Evolutionary conservation across 345 rosid genomes (phyloP), one percentile per base, ranked within the genome.

Genomic region (Linum usitatissimum): DNA sequence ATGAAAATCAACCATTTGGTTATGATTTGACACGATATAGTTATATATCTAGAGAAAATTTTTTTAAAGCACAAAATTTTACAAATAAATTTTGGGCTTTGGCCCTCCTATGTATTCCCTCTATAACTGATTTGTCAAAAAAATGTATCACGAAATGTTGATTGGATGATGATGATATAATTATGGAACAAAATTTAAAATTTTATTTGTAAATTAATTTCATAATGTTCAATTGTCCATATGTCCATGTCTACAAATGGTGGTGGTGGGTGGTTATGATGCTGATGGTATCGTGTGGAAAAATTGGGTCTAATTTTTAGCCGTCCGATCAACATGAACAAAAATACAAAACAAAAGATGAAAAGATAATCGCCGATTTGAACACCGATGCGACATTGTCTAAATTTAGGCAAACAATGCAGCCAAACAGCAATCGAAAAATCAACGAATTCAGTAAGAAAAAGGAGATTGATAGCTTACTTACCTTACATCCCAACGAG

Each of bases 191-290:
- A 10, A 45, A 9, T 45, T 45, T 45, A 10, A 3, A 45, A 45
- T 10, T 45, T 45, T 45, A 10, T 45, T 15, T 15, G 14, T 45
- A 12, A 6, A 3, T 45, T 45, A 45, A 45, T 34, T 34, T 34
- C 28, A 23, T 34, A 34, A 34, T 6, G 8, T 15, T 10, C 51
- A 45, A 45, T 34, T 45, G 51, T 45, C 51, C 51, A 45, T 45
- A 38, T 15, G 66, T 30, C 5, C 57, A 30, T 68, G 21, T 49
- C 31, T 39, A 39, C 58, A 51, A 63, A 45, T 65, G 36, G 15
- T 19, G 64, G 70, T 64, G 70, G 66, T 48, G 71, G 69, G 78
- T 71, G 63, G 67, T 70, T 70, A 69, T 71, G 78, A 75, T 71
- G 72, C 64, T 58, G 78, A 69, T 68, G 75, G 67, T 17, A 60